These are phyloP conservation scores for Diaporthe citri DNA, from an alignment of 2,329 filamentous ascomycete genomes.

Conservation along the genomic window DNA sequence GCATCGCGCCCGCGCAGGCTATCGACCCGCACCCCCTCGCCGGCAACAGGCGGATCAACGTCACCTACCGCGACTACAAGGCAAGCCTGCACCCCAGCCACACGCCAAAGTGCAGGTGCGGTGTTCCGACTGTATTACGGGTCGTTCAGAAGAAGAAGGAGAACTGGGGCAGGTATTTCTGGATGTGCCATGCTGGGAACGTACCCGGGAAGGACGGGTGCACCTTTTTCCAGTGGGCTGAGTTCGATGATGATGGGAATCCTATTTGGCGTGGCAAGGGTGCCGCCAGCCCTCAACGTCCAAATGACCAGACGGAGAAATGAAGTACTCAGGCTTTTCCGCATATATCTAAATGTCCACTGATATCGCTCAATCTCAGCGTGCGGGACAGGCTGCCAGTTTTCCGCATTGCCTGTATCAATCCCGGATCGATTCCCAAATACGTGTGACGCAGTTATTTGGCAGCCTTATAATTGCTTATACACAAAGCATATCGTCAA, in stretches of 20 bases:
- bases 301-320: background rate
- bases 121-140: conserved; percentile 75
- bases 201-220: conserved; percentile 78
- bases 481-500: background rate
- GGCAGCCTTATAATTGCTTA: no score
- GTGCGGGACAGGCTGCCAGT: no score
- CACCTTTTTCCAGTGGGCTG: conserved; percentile 85
- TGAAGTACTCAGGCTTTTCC: background rate
- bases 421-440: background rate
- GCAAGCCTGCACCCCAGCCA: conserved; percentile 79
- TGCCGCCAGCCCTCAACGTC: background rate
- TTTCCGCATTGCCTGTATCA: background rate
- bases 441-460: background rate
- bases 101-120: conserved; percentile 84
- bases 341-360: background rate
- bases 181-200: conserved; percentile 89
- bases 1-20: conserved; percentile 78
- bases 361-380: background rate
- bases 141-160: conserved; percentile 85
- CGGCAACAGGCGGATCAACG: conserved; percentile 85
- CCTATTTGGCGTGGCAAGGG: conserved; percentile 68
- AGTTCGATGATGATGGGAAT: conserved; percentile 88
- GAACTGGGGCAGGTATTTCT: conserved; percentile 83
- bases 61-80: conserved; percentile 93
- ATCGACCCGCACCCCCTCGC: conserved; percentile 89